phyloP scores from a whole-genome alignment of 768 basidiomycete species.

The Clitopilus hobsonii region DNA sequence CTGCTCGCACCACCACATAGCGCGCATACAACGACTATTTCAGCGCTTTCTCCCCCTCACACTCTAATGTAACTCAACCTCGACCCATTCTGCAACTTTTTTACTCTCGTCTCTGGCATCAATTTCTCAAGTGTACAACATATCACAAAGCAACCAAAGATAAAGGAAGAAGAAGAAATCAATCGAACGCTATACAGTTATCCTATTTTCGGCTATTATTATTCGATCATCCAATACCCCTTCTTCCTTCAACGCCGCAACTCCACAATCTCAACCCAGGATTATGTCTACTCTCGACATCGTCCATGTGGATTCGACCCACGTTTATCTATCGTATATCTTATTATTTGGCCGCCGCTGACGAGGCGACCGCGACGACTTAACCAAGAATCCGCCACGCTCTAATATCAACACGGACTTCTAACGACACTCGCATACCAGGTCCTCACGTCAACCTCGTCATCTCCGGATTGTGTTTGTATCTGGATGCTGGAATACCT shows the following conservation, averaged over 20 bases:
- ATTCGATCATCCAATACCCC: neutral
- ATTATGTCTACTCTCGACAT: neutral
- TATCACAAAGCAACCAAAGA: neutral
- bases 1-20: neutral
- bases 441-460: neutral
- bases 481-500: neutral
- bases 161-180: neutral
- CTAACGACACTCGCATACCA: neutral
- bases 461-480: neutral
- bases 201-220: neutral
- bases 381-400: neutral
- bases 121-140: slow-evolving; percentile 1
- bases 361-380: neutral
- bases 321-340: neutral
- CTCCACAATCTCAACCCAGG: neutral
- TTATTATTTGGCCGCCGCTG: neutral
- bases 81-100: neutral
- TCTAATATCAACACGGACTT: neutral
- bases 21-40: neutral
- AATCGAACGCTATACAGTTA: slow-evolving; percentile 1
- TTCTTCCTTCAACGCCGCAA: neutral
- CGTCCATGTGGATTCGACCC: neutral
- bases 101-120: neutral
- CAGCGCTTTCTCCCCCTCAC: neutral
- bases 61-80: neutral